Conservation (phyloP, 768 basidiomycete species). For the Lactarius akahatsu region DNA sequence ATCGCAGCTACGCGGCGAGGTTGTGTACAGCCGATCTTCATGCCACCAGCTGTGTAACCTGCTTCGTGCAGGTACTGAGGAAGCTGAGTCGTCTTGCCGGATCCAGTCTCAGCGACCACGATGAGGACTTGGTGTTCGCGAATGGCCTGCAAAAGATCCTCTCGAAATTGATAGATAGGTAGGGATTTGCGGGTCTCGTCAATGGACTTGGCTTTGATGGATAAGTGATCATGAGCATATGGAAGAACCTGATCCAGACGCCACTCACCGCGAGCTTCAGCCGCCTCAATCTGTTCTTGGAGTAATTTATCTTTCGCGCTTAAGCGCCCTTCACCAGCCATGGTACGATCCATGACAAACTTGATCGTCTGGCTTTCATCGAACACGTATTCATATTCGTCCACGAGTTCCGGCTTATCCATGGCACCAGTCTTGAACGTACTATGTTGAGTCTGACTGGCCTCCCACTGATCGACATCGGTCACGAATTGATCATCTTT, state of each 20-base stretch:
- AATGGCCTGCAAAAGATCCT: slow-evolving; percentile 86
- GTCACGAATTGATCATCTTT: slow-evolving; percentile 95
- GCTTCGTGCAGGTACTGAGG: slow-evolving; percentile 99
- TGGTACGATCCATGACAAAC: slow-evolving; percentile 81
- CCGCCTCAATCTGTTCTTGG: slow-evolving; percentile 85
- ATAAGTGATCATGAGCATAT: slow-evolving; percentile 8
- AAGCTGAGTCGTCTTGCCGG: slow-evolving; percentile 97
- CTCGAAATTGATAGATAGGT: slow-evolving; percentile 87
- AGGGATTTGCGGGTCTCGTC: slow-evolving; percentile 93
- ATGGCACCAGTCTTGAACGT: slow-evolving; percentile 89
- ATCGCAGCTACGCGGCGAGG: slow-evolving; percentile 98
- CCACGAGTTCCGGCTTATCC: slow-evolving; percentile 80
- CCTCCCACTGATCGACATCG: slow-evolving; percentile 98
- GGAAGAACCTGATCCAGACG: slow-evolving; percentile 8
- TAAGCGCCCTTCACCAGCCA: slow-evolving; percentile 67
- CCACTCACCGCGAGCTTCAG: slow-evolving; percentile 78
- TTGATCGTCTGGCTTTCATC: slow-evolving; percentile 97
- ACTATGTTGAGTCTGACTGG: slow-evolving; percentile 83
- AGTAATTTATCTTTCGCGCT: slow-evolving; percentile 83
- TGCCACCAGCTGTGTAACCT: slow-evolving; percentile 84
- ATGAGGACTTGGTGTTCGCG: slow-evolving; percentile 92
- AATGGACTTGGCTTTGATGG: slow-evolving; percentile 70
- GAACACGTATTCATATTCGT: slow-evolving; percentile 96
- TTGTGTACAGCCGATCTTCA: slow-evolving; percentile 94
- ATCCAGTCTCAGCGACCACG: slow-evolving; percentile 97